Percentiles rank a stretch among this genome's conserved stretches.
Conservation (phyloP, 2,329 filamentous ascomycete genomes). For the Hypoxylon sp. region DNA sequence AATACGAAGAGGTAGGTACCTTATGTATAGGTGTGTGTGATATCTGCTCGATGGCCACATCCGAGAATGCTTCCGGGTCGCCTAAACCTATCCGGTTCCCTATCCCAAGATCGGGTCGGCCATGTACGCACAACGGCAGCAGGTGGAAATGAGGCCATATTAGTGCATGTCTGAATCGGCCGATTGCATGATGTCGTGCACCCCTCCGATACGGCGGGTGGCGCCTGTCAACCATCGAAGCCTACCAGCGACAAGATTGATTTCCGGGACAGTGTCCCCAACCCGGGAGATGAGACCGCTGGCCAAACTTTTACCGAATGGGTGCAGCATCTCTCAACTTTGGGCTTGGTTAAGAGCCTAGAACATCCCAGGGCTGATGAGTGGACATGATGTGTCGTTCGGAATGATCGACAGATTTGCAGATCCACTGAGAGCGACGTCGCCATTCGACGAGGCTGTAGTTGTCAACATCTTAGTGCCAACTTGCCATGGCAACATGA, state of each 20-base stretch:
- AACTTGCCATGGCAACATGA: constrained; percentile 26
- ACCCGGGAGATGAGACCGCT: constrained; percentile 37
- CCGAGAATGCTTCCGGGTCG: constrained; percentile 43
- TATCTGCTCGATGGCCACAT: constrained; percentile 42
- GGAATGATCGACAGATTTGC: constrained; percentile 47
- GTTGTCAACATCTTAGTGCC: constrained; percentile 22
- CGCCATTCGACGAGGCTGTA: constrained; percentile 48
- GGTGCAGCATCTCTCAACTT: constrained; percentile 29
- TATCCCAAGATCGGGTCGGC: constrained; percentile 41
- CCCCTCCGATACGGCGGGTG: constrained; percentile 46
- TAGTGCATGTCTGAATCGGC: constrained; percentile 49
- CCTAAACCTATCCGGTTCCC: constrained; percentile 40
- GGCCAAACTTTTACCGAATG: constrained; percentile 37
- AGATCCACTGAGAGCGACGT: constrained; percentile 47
- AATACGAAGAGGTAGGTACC: constrained; percentile 41
- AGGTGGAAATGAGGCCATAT: constrained; percentile 42
- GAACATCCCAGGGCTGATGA: constrained; percentile 47
- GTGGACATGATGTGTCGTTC: constrained; percentile 40
- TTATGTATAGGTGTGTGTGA: constrained; percentile 25
- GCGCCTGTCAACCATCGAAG: constrained; percentile 43
- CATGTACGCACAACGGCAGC: constrained; percentile 36
- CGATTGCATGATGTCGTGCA: constrained; percentile 51
- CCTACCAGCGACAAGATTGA: constrained; percentile 29
- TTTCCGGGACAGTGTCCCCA: constrained; percentile 31
- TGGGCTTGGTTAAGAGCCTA: constrained; percentile 39